Percentiles rank a stretch among this genome's conserved stretches.
phyloP scores from a whole-genome alignment of 1,284 basidiomycete genomes.

The Chiua sp. region DNA sequence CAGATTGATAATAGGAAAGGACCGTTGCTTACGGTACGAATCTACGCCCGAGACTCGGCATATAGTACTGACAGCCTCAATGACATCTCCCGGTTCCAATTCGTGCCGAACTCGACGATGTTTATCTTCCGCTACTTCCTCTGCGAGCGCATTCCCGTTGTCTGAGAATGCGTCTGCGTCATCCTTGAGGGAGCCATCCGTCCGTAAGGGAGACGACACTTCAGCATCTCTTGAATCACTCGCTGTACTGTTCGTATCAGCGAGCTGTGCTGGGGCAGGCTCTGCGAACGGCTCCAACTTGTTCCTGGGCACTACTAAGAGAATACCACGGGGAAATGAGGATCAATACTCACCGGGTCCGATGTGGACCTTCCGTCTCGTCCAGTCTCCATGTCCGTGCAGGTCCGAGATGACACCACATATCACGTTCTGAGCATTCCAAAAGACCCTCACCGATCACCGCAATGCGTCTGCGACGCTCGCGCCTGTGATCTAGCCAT shows the following conservation, averaged over 20 bases:
- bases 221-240: constrained; percentile 18
- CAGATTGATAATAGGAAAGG: background rate
- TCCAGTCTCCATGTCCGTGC: constrained; percentile 76
- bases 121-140: constrained; percentile 80
- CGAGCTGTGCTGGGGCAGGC: background rate
- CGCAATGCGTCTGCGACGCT: constrained; percentile 71
- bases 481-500: constrained; percentile 54
- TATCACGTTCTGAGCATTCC: constrained; percentile 73
- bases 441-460: constrained; percentile 63
- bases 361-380: constrained; percentile 88
- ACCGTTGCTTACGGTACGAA: constrained; percentile 71
- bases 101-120: constrained; percentile 82
- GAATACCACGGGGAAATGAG: background rate
- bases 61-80: constrained; percentile 90
- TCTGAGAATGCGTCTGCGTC: constrained; percentile 18
- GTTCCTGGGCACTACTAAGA: constrained; percentile 51
- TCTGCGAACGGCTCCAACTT: constrained; percentile 71
- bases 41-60: constrained; percentile 88
- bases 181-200: constrained; percentile 23
- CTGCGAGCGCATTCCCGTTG: constrained; percentile 53
- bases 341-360: constrained; percentile 62
- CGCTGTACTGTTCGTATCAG: background rate
- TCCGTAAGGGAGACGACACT: constrained; percentile 18
- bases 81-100: constrained; percentile 88
- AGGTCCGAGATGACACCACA: constrained; percentile 71